These are phyloP conservation scores for Lyophyllum semitale DNA, from an alignment of 768 basidiomycete species.

Conservation along the genomic window DNA sequence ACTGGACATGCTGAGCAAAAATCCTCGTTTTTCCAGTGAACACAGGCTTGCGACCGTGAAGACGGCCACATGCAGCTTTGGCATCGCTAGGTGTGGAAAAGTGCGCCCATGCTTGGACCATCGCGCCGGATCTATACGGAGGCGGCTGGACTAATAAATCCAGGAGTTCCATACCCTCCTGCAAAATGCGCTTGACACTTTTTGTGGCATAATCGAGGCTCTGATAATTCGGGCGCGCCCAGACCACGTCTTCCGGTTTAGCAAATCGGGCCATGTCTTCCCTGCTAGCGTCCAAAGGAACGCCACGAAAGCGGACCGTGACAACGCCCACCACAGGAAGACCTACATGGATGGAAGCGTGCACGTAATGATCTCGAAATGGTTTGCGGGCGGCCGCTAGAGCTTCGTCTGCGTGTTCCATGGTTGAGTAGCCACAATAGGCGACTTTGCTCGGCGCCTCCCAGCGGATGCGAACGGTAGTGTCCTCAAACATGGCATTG, in stretches of 20 bases:
- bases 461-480: constrained; percentile 59
- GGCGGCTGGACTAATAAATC: constrained; percentile 50
- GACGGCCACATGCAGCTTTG: constrained; percentile 42
- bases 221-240: constrained; percentile 47
- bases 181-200: constrained; percentile 43
- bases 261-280: constrained; percentile 48
- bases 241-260: constrained; percentile 49
- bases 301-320: constrained; percentile 59
- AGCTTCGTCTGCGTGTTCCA: constrained; percentile 50
- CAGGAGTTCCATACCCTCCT: constrained; percentile 27
- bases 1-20: constrained; percentile 53
- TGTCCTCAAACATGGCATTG: constrained; percentile 48
- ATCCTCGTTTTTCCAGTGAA: constrained; percentile 49
- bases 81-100: constrained; percentile 58
- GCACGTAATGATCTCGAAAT: constrained; percentile 41
- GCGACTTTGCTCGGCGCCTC: constrained; percentile 56
- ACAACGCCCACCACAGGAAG: constrained; percentile 57
- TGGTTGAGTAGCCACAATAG: constrained; percentile 62
- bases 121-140: constrained; percentile 47
- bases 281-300: constrained; percentile 48
- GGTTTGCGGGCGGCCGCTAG: constrained; percentile 41
- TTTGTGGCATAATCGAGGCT: constrained; percentile 39
- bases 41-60: constrained; percentile 49
- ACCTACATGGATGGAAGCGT: constrained; percentile 54
- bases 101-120: constrained; percentile 54